Base-by-base conservation (phyloP, 768 basidiomycete genomes). In the Hemileccinum rubropunctum region DNA sequence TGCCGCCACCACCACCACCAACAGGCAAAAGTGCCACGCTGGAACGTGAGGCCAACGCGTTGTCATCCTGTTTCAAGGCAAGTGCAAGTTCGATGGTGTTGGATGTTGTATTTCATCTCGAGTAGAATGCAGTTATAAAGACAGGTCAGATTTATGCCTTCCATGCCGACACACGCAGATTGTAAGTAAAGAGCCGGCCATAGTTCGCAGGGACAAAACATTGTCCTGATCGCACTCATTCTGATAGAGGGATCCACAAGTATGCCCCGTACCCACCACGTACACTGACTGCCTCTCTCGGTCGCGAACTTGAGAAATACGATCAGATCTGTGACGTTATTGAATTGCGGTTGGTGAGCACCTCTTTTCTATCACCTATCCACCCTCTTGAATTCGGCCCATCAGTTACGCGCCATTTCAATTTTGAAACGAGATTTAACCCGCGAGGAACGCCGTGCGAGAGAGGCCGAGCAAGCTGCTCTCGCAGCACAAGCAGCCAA, bases 281-380 rank as follows among this genome's bases (percentile, higher is more conserved):
- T n/a, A 75, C 82, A 20, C 62, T 90, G 12, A 82, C 79, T 3
- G 71, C 80, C 3, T 76, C 84, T 15, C 73, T 92, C 30, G 84
- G 88, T 14, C 79, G 79, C 33, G 87, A 89, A 60, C 72, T 90
- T 3, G 87, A 91, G 62, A 84, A 79, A 59, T 91, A 86, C 57
- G 88, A 91, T 59, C 86, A 89, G 58, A 54, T 90, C 5, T 88
- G 87, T 58, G 90, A 92, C 61, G 73, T 82, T 2, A 80, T 92
- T 43, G 90, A 91, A 64, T 77, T 81, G 35, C 80, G 82, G 45
- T 58, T 92, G 56, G 89, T 82, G 65, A 65, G 82, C 68, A 37
- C 34, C 28, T 38, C n/a, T 41, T 28, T 21, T 23, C 34, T 36
- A 5, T 42, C 32, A 43, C 39, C n/a, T 50, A 13, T 14, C 11